Evolutionary conservation across 2,329 filamentous ascomycete species (phyloP).

Genomic region (Epicoccum sorghinum): DNA sequence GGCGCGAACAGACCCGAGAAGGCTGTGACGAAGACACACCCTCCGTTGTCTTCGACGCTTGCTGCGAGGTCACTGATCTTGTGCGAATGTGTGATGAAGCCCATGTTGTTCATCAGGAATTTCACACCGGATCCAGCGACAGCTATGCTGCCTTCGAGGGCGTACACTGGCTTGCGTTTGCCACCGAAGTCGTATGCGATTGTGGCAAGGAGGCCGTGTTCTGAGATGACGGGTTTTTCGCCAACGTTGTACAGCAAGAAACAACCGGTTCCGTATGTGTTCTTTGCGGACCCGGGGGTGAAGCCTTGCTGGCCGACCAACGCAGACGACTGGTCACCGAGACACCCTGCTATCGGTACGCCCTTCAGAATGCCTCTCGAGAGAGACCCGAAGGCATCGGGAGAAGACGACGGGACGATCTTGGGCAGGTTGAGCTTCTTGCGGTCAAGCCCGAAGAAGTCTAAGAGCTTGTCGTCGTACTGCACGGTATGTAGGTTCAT

Average conservation of each 20-base stretch:
- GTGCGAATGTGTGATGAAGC: conserved; percentile 65
- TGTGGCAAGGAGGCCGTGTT: conserved; percentile 81
- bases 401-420: conserved; percentile 81
- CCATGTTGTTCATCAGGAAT: conserved; percentile 68
- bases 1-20: conserved; percentile 91
- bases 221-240: conserved; percentile 82
- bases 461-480: conserved; percentile 77
- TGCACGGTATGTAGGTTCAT: conserved; percentile 72
- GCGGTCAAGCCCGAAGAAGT: conserved; percentile 79
- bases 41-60: conserved; percentile 76
- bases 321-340: conserved; percentile 86
- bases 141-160: conserved; percentile 82
- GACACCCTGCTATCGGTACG: conserved; percentile 77
- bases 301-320: conserved; percentile 88
- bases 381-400: conserved; percentile 73
- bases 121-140: conserved; percentile 83
- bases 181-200: conserved; percentile 84
- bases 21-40: conserved; percentile 84
- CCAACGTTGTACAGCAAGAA: conserved; percentile 92
- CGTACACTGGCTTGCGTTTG: conserved; percentile 71
- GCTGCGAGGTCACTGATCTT: conserved; percentile 70
- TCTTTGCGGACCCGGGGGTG: conserved; percentile 81
- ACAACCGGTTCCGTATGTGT: conserved; percentile 89
- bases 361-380: conserved; percentile 70
- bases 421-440: conserved; percentile 77